These are phyloP conservation scores for Striga asiatica DNA, from an alignment of 257 asterid genomes.

Conservation along the genomic window DNA sequence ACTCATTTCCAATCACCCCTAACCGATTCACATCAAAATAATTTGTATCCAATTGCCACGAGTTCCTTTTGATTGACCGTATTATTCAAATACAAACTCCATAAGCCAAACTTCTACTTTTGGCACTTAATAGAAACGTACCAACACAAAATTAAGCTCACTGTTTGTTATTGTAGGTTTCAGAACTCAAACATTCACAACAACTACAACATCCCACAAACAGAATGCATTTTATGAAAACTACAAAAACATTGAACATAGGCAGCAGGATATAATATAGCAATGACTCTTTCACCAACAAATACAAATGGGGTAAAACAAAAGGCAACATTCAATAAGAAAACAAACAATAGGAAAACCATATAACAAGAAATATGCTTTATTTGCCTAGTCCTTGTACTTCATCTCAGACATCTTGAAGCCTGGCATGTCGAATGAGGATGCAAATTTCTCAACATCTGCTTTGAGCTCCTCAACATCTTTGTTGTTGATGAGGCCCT, in stretches of 20 bases:
- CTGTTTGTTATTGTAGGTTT: too few species aligned
- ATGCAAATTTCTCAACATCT: conserved; percentile 75
- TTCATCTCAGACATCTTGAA: conserved; percentile 87
- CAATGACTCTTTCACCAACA: conserved; percentile 14
- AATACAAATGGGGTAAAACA: conserved; percentile 5
- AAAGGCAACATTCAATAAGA: conserved; percentile 16
- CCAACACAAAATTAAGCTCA: too few species aligned
- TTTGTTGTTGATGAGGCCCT: conserved; percentile 75
- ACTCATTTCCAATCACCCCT: too few species aligned
- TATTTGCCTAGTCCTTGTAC: conserved; percentile 47
- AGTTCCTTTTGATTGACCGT: too few species aligned
- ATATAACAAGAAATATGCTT: not conserved
- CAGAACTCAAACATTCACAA: too few species aligned
- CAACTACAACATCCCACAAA: conserved; percentile 11
- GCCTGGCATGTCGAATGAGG: conserved; percentile 90
- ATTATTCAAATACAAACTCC: too few species aligned
- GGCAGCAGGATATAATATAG: not conserved
- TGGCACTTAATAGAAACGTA: too few species aligned
- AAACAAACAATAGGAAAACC: conserved; percentile 13
- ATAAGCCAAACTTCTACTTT: too few species aligned
- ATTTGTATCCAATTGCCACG: too few species aligned
- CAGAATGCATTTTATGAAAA: not conserved
- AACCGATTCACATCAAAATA: too few species aligned
- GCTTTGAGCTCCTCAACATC: conserved; percentile 89
- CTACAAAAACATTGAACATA: not conserved